These are phyloP conservation scores for Cardamine resedifolia DNA, from an alignment of 345 rosid genomes.

Conservation along the genomic window DNA sequence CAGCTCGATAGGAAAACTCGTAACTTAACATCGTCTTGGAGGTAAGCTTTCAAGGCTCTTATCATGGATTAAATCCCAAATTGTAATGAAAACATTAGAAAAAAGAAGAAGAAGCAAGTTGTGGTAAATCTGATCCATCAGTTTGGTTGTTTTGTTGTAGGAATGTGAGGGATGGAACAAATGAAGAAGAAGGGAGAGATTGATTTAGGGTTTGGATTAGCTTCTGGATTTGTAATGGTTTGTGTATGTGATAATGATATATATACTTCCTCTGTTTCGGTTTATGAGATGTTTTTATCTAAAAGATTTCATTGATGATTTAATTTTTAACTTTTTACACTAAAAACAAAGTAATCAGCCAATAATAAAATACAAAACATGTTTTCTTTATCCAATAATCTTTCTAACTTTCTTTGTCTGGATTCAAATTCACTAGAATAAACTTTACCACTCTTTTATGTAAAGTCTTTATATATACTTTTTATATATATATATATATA, in stretches of 20 bases:
- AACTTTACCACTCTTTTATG: neutral
- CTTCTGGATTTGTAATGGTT: constrained; percentile 7
- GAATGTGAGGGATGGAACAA: constrained; percentile 74
- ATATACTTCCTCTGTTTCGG: neutral
- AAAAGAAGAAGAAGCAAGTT: neutral
- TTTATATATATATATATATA: too few relatives aligned
- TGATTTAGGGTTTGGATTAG: constrained; percentile 15
- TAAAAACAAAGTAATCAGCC: neutral
- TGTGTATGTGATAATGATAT: constrained; percentile 1
- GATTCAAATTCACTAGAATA: neutral
- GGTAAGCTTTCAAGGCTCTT: constrained; percentile 47
- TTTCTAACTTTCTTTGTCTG: neutral
- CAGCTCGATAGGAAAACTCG: constrained; percentile 90
- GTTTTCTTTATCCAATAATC: neutral
- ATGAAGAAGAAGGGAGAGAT: constrained; percentile 58
- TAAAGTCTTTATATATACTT: too few relatives aligned
- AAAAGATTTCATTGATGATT: neutral
- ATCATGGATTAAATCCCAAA: neutral
- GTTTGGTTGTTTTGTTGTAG: constrained; percentile 45
- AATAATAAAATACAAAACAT: neutral
- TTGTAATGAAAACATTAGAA: neutral
- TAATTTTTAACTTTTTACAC: neutral
- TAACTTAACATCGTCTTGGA: constrained; percentile 87
- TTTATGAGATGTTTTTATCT: neutral
- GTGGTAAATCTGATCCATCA: constrained; percentile 1